Conservation (phyloP, 1,139 yeast genomes). For the Kodamaea suecica region DNA sequence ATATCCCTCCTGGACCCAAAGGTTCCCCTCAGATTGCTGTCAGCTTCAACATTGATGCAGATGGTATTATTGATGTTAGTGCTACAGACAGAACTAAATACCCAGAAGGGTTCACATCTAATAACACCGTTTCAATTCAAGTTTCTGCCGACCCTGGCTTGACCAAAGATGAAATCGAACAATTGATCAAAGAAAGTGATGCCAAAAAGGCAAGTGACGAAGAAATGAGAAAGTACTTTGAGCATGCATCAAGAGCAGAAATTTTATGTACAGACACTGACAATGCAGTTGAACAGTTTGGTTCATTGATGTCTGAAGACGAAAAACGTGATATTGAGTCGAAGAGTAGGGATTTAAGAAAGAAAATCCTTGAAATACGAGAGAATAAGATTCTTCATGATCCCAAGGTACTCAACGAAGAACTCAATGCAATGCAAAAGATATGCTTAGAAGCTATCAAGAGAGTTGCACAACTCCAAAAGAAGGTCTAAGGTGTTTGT, state of each 20-base stretch:
- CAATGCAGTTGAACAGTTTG: constrained; percentile 46
- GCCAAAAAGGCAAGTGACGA: constrained; percentile 42
- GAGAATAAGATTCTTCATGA: constrained; percentile 30
- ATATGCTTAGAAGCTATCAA: constrained; percentile 50
- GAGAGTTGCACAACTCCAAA: constrained; percentile 38
- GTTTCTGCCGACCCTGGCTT: constrained; percentile 70
- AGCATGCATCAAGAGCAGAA: constrained; percentile 53
- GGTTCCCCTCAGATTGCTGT: constrained; percentile 77
- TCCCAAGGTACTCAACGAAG: constrained; percentile 37
- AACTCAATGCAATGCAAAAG: constrained; percentile 50
- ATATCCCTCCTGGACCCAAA: constrained; percentile 70
- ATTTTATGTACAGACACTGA: constrained; percentile 57
- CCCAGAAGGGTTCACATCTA: constrained; percentile 31
- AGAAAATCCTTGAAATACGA: constrained; percentile 47
- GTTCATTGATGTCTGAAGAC: constrained; percentile 34
- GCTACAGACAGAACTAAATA: constrained; percentile 65
- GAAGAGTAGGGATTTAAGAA: constrained; percentile 36
- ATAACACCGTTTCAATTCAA: constrained; percentile 54
- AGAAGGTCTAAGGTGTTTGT: not conserved
- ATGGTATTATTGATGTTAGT: constrained; percentile 74
- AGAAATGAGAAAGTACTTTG: constrained; percentile 37
- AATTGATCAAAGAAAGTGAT: constrained; percentile 52
- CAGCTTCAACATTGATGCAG: constrained; percentile 74
- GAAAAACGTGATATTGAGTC: constrained; percentile 30
- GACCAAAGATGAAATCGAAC: constrained; percentile 59